Base-by-base conservation (phyloP, 2,329 filamentous ascomycete genomes). In the Dendrostoma leiphaemia region DNA sequence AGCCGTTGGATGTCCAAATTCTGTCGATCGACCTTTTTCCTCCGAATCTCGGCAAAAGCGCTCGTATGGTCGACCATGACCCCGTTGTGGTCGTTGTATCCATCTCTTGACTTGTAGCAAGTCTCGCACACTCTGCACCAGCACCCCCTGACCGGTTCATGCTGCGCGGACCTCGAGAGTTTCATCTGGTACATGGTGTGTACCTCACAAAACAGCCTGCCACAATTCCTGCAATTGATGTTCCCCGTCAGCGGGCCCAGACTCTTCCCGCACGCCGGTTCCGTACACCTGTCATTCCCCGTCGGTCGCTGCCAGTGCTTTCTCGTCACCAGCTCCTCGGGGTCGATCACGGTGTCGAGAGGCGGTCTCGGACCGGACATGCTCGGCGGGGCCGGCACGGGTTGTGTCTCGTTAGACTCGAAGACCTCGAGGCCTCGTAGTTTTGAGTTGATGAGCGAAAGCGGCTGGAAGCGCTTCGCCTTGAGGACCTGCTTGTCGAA, bases 141-240 rank as follows among this genome's bases (percentile, higher is more conserved):
- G 62, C 90, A 83, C 7, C 94, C 94, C 58, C 93, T 79, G 1
- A 94, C 84, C 0, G 94, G 93, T 60, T 99, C 94, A 71, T 97
- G 91, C 55, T 86, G 82, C 4, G 94, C 94, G 28, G 91, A 88
- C 51, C 92, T 81, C 8, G 92, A 96, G 10, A 99, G 79, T 76
- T 95, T 97, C 89, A 97, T 97, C 74, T 99, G 93, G 67, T 97
- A 99, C 92, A 99, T 96, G 49, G 94, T 97, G 69, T 99, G 94
- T 63, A 93, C 90, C 66, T 97, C 94, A 71, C 94, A 99, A 68
- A 97, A 99, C 37, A 99, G 74, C 63, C 88, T 87, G 6, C 94
- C 94, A 65, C 94, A 99, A 59, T 92, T 91, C 59, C 94, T 82
- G 71, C 94, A 99, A 69, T 99, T 97, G 64, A 99, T 86, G 64